Base-by-base conservation (phyloP, 129 eudicot genomes). In the Artemisia annua region DNA sequence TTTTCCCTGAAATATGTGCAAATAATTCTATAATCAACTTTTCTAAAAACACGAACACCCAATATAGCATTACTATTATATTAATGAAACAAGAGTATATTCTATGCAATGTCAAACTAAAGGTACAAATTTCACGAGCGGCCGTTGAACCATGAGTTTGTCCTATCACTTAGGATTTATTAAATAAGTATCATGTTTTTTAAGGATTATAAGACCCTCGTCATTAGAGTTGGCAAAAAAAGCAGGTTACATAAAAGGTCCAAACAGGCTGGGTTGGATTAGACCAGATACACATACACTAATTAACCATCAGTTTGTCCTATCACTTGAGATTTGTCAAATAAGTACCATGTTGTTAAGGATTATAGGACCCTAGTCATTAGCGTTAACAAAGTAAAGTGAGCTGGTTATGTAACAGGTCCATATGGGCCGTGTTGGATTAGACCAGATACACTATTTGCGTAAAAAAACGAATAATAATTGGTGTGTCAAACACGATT, bases 1-100 rank as follows among this genome's bases (percentile, higher is more conserved):
- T 90, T 83, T 90, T 90, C 30, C 87, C 99, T 90, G 86, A 77
- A 56, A 83, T 67, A 77, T 10, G 62, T 10, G 26, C n/a, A 55
- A 48, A 73, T 15, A 78, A 13, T 7, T 35, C 26, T 52, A 44
- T 22, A 6, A 48, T 43, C 69, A 74, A 35, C 30, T 44, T 63
- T 14, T 12, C 32, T 59, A 32, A 50, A 67, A 44, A 76, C 51
- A 15, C 60, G 3, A 30, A 39, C 1, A 39, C 44, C 9, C 9
- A 39, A 39, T 1, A 39, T 39, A 39, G 9, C 44, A 5, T 6
- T 35, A 39, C 1, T 1, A 39, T 6, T 28, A 26, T 28, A 28
- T 32, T 30, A 7, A 57, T 32, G 19, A 18, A 26, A 48, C 61
- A 62, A 16, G 19, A 5, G 11, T 39, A 3, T 55, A 17, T 56